Percentiles rank a stretch among this genome's conserved stretches.
Conservation (phyloP, 2,329 filamentous ascomycete genomes). For the Emergomyces orientalis region DNA sequence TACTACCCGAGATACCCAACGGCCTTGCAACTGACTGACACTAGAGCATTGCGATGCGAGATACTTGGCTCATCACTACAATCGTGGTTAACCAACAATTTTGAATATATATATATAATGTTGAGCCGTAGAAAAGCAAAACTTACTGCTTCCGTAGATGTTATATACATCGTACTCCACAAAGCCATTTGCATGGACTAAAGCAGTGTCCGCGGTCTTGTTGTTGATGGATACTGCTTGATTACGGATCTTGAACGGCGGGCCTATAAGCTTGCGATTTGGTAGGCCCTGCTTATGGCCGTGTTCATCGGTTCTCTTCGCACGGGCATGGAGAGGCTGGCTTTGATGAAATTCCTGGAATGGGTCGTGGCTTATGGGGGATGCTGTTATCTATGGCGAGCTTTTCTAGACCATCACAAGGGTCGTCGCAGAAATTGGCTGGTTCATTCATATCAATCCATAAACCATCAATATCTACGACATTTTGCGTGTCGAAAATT, state of each 20-base stretch:
- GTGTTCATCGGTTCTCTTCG: background rate
- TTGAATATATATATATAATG: background rate
- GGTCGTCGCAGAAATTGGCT: slow-evolving; percentile 40
- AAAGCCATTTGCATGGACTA: slow-evolving; percentile 54
- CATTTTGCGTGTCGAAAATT: slow-evolving; percentile 52
- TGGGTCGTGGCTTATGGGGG: slow-evolving; percentile 48
- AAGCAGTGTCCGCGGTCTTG: slow-evolving; percentile 51
- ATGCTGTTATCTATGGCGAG: slow-evolving; percentile 35
- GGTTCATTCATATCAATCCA: slow-evolving; percentile 59
- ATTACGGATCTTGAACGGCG: slow-evolving; percentile 53
- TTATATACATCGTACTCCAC: slow-evolving; percentile 62
- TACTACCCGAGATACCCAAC: slow-evolving; percentile 59
- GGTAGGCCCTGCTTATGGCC: slow-evolving; percentile 45
- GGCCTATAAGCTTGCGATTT: slow-evolving; percentile 50
- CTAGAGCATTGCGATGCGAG: slow-evolving; percentile 51
- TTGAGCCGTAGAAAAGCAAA: background rate
- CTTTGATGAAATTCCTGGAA: slow-evolving; percentile 54
- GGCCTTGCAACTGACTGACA: slow-evolving; percentile 53
- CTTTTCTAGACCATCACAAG: slow-evolving; percentile 41
- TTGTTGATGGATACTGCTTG: slow-evolving; percentile 40
- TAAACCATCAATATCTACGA: slow-evolving; percentile 60
- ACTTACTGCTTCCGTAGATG: slow-evolving; percentile 51
- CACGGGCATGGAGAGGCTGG: slow-evolving; percentile 40
- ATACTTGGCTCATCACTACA: slow-evolving; percentile 54
- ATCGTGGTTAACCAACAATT: slow-evolving; percentile 8